These are phyloP conservation scores for Xylaria curta DNA, from an alignment of 495 filamentous ascomycete genomes.

Conservation along the genomic window DNA sequence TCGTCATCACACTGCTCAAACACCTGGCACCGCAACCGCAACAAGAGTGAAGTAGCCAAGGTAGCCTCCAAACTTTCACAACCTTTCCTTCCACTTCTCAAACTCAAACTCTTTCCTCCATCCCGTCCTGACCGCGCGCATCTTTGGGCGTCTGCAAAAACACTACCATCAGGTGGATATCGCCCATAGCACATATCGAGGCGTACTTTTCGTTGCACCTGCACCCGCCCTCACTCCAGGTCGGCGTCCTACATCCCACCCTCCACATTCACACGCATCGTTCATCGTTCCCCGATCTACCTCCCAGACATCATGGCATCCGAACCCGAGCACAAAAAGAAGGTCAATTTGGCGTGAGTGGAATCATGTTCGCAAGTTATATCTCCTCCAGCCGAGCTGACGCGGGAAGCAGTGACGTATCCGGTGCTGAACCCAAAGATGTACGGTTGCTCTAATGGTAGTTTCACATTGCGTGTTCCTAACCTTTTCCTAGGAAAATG, in stretches of 20 bases:
- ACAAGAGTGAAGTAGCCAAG: conserved; percentile 27
- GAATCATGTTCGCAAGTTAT: not conserved
- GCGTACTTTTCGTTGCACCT: conserved; percentile 7
- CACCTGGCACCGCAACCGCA: conserved; percentile 33
- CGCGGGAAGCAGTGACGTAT: conserved; percentile 72
- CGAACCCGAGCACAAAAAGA: conserved; percentile 86
- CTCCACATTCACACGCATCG: not conserved
- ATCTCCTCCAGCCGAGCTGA: conserved; percentile 35
- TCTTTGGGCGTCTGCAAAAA: not conserved
- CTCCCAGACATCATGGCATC: conserved; percentile 41
- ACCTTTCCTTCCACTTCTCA: conserved; percentile 14
- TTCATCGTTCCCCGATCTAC: conserved; percentile 17
- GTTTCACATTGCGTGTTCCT: conserved; percentile 26
- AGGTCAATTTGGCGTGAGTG: conserved; percentile 88
- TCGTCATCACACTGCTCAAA: conserved; percentile 43
- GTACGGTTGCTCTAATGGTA: conserved; percentile 53
- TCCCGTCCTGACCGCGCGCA: conserved; percentile 11
- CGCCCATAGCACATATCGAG: not conserved
- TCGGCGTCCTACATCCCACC: not conserved
- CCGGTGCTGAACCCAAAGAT: conserved; percentile 85
- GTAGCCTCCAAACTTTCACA: conserved; percentile 27
- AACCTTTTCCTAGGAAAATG: conserved; percentile 69
- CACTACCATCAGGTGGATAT: conserved; percentile 13
- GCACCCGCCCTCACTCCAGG: not conserved
- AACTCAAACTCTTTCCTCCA: conserved; percentile 13